These are phyloP conservation scores for Mesembryanthemum crystallinum DNA, from an alignment of 148 eudicot genomes.

Conservation along the genomic window DNA sequence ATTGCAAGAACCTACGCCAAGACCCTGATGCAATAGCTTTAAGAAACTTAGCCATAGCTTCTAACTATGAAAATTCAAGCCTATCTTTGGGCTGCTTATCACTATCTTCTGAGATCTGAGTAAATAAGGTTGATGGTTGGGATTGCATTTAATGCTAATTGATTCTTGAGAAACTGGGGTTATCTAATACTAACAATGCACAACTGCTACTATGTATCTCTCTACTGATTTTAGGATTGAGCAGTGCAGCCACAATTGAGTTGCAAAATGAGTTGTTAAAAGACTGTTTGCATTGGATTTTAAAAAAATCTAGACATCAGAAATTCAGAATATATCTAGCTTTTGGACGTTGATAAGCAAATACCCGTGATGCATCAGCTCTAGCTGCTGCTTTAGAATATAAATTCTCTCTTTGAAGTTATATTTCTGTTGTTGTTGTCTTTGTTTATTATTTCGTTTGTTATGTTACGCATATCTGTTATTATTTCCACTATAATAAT, in stretches of 20 bases:
- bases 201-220: too few relatives aligned
- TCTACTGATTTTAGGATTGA: neutral
- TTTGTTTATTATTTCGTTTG: neutral
- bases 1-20: neutral
- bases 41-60: neutral
- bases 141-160: too few relatives aligned
- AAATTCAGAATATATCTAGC: neutral
- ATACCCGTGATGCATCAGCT: neutral
- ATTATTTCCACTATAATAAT: neutral
- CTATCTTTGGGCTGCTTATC: neutral
- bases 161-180: neutral
- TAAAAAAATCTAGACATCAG: neutral
- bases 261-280: neutral
- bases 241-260: constrained; percentile 1
- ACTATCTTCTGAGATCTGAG: neutral
- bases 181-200: neutral
- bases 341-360: neutral
- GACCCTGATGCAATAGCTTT: neutral
- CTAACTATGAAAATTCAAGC: neutral
- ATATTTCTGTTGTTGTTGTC: neutral
- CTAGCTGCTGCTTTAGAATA: neutral
- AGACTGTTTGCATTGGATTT: neutral
- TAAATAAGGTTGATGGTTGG: neutral
- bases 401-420: neutral
- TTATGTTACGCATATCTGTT: neutral